phyloP scores from a whole-genome alignment of 2,329 filamentous ascomycete genomes.

The Aaosphaeria arxii region DNA sequence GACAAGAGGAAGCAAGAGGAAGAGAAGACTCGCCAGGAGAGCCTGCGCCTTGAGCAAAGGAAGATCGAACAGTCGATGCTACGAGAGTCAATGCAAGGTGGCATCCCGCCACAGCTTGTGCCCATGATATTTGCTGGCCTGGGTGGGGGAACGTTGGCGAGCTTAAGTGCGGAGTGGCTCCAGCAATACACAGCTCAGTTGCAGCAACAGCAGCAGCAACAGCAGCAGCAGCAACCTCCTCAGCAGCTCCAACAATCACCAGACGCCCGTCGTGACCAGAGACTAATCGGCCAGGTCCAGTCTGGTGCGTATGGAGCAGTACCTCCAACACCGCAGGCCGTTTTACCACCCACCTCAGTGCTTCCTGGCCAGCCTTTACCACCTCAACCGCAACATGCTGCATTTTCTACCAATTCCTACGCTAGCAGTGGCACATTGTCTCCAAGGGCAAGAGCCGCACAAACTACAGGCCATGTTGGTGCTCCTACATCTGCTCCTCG shows the following conservation, averaged over 20 bases:
- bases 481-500: constrained; percentile 43
- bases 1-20: constrained; percentile 54
- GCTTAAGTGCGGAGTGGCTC: constrained; percentile 49
- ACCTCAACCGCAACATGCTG: constrained; percentile 36
- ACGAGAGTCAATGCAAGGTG: constrained; percentile 50
- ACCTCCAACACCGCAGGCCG: constrained; percentile 28
- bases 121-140: constrained; percentile 55
- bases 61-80: constrained; percentile 53
- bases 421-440: constrained; percentile 26
- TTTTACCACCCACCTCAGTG: constrained; percentile 31
- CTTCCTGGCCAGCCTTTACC: constrained; percentile 37
- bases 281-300: constrained; percentile 40
- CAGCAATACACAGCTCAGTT: constrained; percentile 49
- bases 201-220: constrained; percentile 44
- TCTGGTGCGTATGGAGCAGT: constrained; percentile 28
- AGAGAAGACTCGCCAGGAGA: constrained; percentile 52
- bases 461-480: constrained; percentile 19
- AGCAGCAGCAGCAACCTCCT: constrained; percentile 23
- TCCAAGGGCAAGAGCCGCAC: constrained; percentile 29
- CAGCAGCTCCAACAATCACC: constrained; percentile 27
- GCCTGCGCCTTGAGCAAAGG: constrained; percentile 48
- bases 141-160: constrained; percentile 47
- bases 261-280: constrained; percentile 41
- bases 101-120: constrained; percentile 51
- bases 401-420: constrained; percentile 38